Evolutionary conservation across 2,329 filamentous ascomycete genomes (phyloP), one percentile per base, ranked within the genome.

Genomic region (Epichloe sibirici): DNA sequence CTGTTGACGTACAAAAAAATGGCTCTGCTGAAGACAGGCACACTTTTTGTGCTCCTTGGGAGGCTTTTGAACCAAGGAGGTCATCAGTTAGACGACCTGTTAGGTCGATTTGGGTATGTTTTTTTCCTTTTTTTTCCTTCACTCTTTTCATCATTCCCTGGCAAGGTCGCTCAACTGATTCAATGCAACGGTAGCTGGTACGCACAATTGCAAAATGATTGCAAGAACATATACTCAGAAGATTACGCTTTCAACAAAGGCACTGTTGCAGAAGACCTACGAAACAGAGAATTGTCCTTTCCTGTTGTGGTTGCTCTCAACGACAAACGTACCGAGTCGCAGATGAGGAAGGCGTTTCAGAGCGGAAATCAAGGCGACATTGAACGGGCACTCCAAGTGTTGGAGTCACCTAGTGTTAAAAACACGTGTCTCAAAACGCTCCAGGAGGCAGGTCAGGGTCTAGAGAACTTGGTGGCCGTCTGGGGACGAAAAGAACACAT

Each of bases 191-290:
- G 25, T 28, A 57, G 55, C 5, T 57, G 55, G 55, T 57, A 52
- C 17, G 53, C 55, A 1, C 55, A 57, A 35, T 38, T 57, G 4
- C 55, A 57, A 45, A 57, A 57, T 31, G 55, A 57, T 45, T 57
- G 55, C 55, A 57, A 57, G 35, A 57, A 57, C 45, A 54, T 57
- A 11, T 57, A 57, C 21, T 57, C 55, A 11, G 28, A 35, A 11
- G 55, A 57, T 42, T 57, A 57, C 38, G 52, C 52, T 15, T 38
- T 13, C 45, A 55, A 55, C 48, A 57, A 57, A 42, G 55, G 55
- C 1, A 47, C 53, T 11, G 45, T 57, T 40, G 55, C 53, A 3
- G 55, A 57, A 40, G 55, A 57, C 34, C 42, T 57, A 9, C 55
- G 55, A 2, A 57, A 57, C n/a, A 51, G 55, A 3, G 55, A 57